A percentile compares a stretch with the other conserved stretches of the same genome.
Conservation (phyloP, 1,284 basidiomycete genomes). For the Caloboletus firmus region DNA sequence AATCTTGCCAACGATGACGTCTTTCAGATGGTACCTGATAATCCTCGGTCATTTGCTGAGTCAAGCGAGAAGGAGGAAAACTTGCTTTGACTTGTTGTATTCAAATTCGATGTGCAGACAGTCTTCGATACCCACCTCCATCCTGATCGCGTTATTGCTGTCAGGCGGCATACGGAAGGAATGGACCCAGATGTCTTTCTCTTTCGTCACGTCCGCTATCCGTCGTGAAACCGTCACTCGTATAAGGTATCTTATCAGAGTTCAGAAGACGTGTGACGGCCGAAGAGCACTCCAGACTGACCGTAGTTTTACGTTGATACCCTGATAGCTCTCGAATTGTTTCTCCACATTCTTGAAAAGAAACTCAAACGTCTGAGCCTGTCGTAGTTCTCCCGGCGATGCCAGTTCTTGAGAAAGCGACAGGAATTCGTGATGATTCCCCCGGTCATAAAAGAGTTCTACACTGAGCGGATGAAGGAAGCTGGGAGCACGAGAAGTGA, state of each 20-base stretch:
- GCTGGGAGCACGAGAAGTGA: background rate
- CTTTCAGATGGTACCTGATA: conserved; percentile 92
- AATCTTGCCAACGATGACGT: conserved; percentile 99
- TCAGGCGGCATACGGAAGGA: conserved; percentile 98
- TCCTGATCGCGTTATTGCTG: conserved; percentile 96
- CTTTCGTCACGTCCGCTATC: conserved; percentile 91
- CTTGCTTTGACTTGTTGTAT: conserved; percentile 98
- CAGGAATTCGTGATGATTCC: conserved; percentile 97
- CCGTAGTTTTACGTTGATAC: conserved; percentile 97
- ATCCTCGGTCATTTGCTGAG: background rate
- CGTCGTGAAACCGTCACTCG: conserved; percentile 88
- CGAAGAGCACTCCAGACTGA: conserved; percentile 38
- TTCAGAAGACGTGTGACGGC: conserved; percentile 3
- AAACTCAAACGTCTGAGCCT: conserved; percentile 94
- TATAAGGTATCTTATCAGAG: conserved; percentile 77
- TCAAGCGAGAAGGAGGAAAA: conserved; percentile 13
- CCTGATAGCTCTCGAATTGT: conserved; percentile 96
- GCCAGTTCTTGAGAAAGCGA: conserved; percentile 95
- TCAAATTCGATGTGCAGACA: conserved; percentile 99
- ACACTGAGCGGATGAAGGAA: background rate
- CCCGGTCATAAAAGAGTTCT: conserved; percentile 94
- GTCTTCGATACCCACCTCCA: conserved; percentile 99
- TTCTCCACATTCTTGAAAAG: conserved; percentile 99
- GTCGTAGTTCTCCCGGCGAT: conserved; percentile 90
- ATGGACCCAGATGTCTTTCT: conserved; percentile 96